These are phyloP conservation scores for Mycena vitilis DNA, from an alignment of 768 basidiomycete genomes.

Conservation along the genomic window DNA sequence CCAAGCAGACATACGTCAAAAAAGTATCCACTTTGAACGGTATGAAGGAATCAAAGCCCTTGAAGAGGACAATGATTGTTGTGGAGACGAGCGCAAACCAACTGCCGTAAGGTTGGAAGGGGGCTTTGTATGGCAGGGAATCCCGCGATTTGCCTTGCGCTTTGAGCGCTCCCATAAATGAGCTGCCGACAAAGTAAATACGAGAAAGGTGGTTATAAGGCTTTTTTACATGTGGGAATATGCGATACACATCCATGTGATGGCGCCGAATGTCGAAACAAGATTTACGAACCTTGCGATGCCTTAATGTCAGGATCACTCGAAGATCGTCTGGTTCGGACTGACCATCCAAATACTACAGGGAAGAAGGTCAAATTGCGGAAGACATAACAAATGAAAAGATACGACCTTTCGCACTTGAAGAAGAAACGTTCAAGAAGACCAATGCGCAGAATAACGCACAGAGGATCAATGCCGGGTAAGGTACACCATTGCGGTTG, in stretches of 20 bases:
- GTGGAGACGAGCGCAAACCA: slow-evolving; percentile 69
- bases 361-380: too few relatives aligned
- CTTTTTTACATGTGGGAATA: slow-evolving; percentile 68
- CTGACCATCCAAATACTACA: slow-evolving; percentile 9
- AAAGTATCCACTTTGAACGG: slow-evolving; percentile 68
- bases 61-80: slow-evolving; percentile 66
- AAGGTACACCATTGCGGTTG: slow-evolving; percentile 59
- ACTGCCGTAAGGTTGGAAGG: slow-evolving; percentile 72
- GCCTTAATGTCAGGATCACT: neutral
- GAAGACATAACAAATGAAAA: slow-evolving; percentile 37
- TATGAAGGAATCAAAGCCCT: slow-evolving; percentile 64
- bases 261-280: slow-evolving; percentile 59
- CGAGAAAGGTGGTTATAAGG: neutral
- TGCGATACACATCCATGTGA: slow-evolving; percentile 65
- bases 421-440: slow-evolving; percentile 66
- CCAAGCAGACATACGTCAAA: slow-evolving; percentile 60
- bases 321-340: neutral
- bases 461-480: slow-evolving; percentile 65
- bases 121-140: slow-evolving; percentile 62
- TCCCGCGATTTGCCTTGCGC: slow-evolving; percentile 56
- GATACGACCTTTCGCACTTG: slow-evolving; percentile 60
- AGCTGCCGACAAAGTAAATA: slow-evolving; percentile 39
- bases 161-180: slow-evolving; percentile 58
- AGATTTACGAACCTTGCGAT: slow-evolving; percentile 58
- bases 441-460: slow-evolving; percentile 66